These are phyloP conservation scores for Coemansia sp. DNA, from an alignment of 192 early-diverging fungal species.

Conservation along the genomic window DNA sequence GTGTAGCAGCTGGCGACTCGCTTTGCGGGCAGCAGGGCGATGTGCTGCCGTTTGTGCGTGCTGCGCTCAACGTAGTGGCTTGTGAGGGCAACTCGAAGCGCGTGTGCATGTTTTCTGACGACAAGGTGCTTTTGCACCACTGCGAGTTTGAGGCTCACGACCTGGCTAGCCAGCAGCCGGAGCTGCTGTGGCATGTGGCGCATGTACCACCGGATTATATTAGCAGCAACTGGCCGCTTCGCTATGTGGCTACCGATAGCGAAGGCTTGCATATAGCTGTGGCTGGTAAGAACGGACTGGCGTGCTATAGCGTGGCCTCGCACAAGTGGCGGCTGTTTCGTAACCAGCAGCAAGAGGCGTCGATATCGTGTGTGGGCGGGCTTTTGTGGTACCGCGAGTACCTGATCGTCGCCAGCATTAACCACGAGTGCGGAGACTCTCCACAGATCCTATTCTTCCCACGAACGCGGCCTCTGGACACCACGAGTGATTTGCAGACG, in stretches of 20 bases:
- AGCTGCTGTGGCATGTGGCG: constrained; percentile 38
- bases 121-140: constrained; percentile 40
- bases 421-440: constrained; percentile 16
- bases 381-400: constrained; percentile 50
- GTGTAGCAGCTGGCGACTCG: not conserved
- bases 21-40: constrained; percentile 20
- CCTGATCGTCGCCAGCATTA: constrained; percentile 36
- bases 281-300: constrained; percentile 83
- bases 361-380: constrained; percentile 31
- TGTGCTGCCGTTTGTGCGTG: constrained; percentile 42
- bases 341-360: constrained; percentile 66
- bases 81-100: constrained; percentile 43
- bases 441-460: constrained; percentile 39
- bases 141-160: constrained; percentile 20
- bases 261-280: constrained; percentile 80
- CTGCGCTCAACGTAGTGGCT: constrained; percentile 19
- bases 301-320: constrained; percentile 71
- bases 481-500: constrained; percentile 18
- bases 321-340: constrained; percentile 91
- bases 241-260: constrained; percentile 67
- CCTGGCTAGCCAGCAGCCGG: constrained; percentile 15
- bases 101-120: constrained; percentile 49
- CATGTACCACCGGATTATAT: constrained; percentile 43
- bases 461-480: constrained; percentile 31
- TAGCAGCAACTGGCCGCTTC: constrained; percentile 32